These are phyloP conservation scores for Hypomyces perniciosus DNA, from an alignment of 2,329 filamentous ascomycete species.

Conservation along the genomic window DNA sequence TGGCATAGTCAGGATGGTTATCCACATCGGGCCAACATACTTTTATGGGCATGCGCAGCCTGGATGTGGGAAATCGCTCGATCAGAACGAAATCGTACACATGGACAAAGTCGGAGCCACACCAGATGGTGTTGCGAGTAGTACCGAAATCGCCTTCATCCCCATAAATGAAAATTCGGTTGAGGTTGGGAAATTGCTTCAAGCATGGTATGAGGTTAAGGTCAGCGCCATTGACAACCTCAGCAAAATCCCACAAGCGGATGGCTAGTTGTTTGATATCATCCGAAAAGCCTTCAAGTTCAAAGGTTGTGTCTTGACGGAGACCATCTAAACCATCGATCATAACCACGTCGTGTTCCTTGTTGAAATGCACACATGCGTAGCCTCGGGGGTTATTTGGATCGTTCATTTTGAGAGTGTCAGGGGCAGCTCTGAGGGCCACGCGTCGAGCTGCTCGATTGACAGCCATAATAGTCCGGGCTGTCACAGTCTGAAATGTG, in stretches of 20 bases:
- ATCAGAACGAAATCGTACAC: constrained; percentile 22
- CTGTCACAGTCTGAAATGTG: constrained; percentile 21
- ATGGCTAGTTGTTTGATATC: constrained; percentile 26
- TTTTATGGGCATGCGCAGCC: constrained; percentile 21
- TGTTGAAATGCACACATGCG: constrained; percentile 25
- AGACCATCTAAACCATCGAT: constrained; percentile 14
- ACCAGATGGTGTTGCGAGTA: constrained; percentile 24
- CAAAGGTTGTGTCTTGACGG: constrained; percentile 1
- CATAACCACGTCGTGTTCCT: constrained; percentile 26
- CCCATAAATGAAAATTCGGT: constrained; percentile 21
- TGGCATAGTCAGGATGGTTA: constrained; percentile 24
- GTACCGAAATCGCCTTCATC: neutral
- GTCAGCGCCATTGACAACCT: neutral
- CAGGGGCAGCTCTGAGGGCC: constrained; percentile 25
- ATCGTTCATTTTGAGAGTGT: constrained; percentile 26
- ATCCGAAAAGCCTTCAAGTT: constrained; percentile 24
- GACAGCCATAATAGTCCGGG: constrained; percentile 28
- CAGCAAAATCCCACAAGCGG: constrained; percentile 3
- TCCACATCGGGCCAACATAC: constrained; percentile 31
- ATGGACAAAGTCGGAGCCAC: constrained; percentile 24
- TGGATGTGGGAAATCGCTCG: constrained; percentile 19
- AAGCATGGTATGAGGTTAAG: constrained; percentile 6
- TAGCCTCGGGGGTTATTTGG: constrained; percentile 14
- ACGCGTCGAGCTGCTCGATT: constrained; percentile 32
- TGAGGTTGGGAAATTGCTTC: constrained; percentile 20